phyloP scores from a whole-genome alignment of 2,329 filamentous ascomycete species.

The Fulvia fulva region DNA sequence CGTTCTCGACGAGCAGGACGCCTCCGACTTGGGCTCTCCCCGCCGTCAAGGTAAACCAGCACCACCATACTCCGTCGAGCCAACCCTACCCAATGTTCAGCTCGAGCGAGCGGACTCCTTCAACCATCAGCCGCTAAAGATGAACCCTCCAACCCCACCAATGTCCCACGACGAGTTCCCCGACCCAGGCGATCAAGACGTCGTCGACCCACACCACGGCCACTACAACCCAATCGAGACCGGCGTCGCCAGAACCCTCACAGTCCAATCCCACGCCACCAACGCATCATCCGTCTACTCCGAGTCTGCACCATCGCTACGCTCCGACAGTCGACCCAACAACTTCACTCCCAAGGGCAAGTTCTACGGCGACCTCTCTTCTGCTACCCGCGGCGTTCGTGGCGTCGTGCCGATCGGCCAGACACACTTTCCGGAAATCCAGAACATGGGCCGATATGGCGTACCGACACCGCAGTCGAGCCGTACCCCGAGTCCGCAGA shows the following conservation, averaged over 20 bases:
- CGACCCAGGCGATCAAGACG: neutral
- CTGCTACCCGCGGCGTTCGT: slow-evolving; percentile 39
- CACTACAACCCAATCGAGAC: slow-evolving; percentile 13
- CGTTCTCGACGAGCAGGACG: slow-evolving; percentile 32
- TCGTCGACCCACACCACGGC: slow-evolving; percentile 8
- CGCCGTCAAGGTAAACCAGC: slow-evolving; percentile 13
- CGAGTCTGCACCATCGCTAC: slow-evolving; percentile 29
- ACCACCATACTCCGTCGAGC: slow-evolving; percentile 10
- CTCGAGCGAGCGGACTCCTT: slow-evolving; percentile 26
- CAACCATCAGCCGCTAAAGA: slow-evolving; percentile 40
- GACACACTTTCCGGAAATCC: slow-evolving; percentile 15
- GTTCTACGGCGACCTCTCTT: slow-evolving; percentile 47
- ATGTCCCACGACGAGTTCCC: neutral
- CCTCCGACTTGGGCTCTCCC: slow-evolving; percentile 26
- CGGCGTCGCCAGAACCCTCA: slow-evolving; percentile 31
- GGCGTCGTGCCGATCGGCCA: slow-evolving; percentile 14
- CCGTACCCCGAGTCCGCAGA: slow-evolving; percentile 20
- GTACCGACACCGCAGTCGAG: slow-evolving; percentile 14
- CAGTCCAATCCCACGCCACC: slow-evolving; percentile 27
- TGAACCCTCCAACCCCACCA: slow-evolving; percentile 45
- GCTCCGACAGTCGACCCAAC: slow-evolving; percentile 9
- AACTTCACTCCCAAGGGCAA: slow-evolving; percentile 38
- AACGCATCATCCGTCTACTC: slow-evolving; percentile 33
- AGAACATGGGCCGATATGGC: slow-evolving; percentile 9
- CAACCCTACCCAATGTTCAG: slow-evolving; percentile 18